Evolutionary conservation across 108 stramenopile species (phyloP), one percentile per base, ranked within the genome.

Genomic region (Fragilaria crotonensis): DNA sequence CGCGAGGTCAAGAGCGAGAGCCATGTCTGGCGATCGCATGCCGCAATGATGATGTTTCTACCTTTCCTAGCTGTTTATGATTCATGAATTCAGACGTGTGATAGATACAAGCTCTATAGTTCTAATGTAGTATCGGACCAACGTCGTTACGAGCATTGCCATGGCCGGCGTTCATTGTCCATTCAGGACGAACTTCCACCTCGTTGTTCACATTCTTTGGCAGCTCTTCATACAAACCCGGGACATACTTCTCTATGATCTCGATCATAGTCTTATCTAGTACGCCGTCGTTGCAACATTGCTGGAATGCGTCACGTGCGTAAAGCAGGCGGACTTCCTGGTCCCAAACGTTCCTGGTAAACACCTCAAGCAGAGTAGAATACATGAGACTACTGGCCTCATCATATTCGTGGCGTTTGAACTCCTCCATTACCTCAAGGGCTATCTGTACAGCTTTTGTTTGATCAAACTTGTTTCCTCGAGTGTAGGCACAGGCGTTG

Each of bases 381-480:
- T 45, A 64, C 17, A 36, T 45, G 7, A 45, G 17, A 45, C 23
- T 27, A 21, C 25, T 56, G 1, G 54, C 2, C 1, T 32, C 30
- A 3, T 45, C 54, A 2, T 36, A 2, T 19, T 4, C 17, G 1
- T 4, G 25, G 2, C 46, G 48, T 19, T 14, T 7, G 36, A 76
- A 45, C 23, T 76, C 70, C 45, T 63, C 60, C 30, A 71, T 57
- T 3, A 52, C 33, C 32, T 33, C 56, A 54, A 66, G 63, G 0
- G 78, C 75, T 62, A 77, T 71, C 9, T 63, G 61, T 30, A 79
- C 63, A 18, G 81, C 81, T 33, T 63, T 60, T 29, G 62, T 28
- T 61, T 71, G 64, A 27, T 67, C 33, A 18, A 4, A 2, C 2
- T 4, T 19, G 30, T 31, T 4, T 45, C 54, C 54, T 17, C 20